A percentile compares a stretch with the other conserved stretches of the same genome.
Conservation (phyloP, 305 asterid genomes). For the Solanum hybrid region DNA sequence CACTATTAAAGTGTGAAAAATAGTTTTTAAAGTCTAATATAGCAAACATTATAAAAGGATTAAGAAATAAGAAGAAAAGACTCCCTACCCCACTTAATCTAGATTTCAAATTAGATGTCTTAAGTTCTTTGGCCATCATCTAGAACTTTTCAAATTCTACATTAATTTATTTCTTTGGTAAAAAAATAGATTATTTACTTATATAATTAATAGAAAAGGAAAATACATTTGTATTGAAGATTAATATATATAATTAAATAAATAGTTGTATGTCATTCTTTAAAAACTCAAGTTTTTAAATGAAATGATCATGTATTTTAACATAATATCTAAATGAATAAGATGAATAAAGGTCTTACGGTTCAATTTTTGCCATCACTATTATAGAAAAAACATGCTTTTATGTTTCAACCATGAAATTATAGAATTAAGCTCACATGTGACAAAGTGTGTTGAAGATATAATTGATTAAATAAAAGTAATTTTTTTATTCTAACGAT, state of each 20-base stretch:
- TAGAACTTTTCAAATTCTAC: neutral
- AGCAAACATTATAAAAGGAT: neutral
- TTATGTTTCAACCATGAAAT: neutral
- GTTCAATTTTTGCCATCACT: neutral
- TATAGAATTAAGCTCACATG: neutral
- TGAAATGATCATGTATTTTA: fast-evolving
- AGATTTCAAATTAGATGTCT: neutral
- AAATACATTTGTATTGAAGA: neutral
- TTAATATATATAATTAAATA: neutral
- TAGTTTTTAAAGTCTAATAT: neutral
- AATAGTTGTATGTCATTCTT: neutral
- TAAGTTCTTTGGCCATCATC: neutral
- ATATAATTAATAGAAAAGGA: neutral
- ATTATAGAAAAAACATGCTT: neutral
- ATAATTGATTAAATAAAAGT: neutral
- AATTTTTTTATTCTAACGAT: neutral
- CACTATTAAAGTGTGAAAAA: neutral
- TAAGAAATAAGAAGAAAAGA: neutral
- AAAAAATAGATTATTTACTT: neutral
- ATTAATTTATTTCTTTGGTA: neutral
- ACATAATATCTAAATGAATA: neutral
- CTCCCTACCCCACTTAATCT: neutral
- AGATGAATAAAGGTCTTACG: no score
- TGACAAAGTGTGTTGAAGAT: neutral
- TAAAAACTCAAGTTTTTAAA: neutral